Conservation (phyloP, 495 filamentous ascomycete species). For the Penicillium herquei region DNA sequence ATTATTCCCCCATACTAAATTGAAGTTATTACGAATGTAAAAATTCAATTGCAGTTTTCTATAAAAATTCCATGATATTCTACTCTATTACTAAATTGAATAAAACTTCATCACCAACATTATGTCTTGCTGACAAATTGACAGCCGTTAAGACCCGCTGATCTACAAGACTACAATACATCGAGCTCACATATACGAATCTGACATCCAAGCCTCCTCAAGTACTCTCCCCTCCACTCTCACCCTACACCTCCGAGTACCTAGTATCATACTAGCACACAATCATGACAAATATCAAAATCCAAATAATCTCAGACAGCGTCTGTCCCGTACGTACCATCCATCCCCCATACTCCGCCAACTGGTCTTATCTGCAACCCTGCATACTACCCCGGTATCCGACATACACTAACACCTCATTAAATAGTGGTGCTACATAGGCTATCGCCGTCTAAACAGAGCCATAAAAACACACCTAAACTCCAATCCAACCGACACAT, state of each 20-base stretch:
- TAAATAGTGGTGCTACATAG: constrained; percentile 72
- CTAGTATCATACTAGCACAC: not conserved
- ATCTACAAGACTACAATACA: not conserved
- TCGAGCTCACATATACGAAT: too few species aligned
- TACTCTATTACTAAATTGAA: not conserved
- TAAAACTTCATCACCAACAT: not conserved
- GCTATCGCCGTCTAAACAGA: constrained; percentile 67
- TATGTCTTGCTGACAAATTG: not conserved
- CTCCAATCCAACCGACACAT: constrained; percentile 62
- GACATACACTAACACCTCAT: too few species aligned
- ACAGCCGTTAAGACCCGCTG: not conserved
- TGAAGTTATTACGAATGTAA: too few species aligned
- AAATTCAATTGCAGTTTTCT: too few species aligned
- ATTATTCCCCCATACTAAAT: too few species aligned
- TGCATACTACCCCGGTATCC: too few species aligned
- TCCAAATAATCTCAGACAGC: constrained; percentile 71
- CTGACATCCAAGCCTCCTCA: not conserved
- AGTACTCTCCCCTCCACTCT: constrained; percentile 1
- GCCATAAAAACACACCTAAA: constrained; percentile 66
- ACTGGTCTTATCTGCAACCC: too few species aligned
- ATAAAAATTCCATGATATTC: not conserved
- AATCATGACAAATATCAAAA: constrained; percentile 72
- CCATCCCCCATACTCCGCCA: too few species aligned
- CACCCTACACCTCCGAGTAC: not conserved
- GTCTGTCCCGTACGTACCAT: constrained; percentile 64